These are phyloP conservation scores for Colletotrichum caudatum DNA, from an alignment of 2,329 filamentous ascomycete species.

Conservation along the genomic window DNA sequence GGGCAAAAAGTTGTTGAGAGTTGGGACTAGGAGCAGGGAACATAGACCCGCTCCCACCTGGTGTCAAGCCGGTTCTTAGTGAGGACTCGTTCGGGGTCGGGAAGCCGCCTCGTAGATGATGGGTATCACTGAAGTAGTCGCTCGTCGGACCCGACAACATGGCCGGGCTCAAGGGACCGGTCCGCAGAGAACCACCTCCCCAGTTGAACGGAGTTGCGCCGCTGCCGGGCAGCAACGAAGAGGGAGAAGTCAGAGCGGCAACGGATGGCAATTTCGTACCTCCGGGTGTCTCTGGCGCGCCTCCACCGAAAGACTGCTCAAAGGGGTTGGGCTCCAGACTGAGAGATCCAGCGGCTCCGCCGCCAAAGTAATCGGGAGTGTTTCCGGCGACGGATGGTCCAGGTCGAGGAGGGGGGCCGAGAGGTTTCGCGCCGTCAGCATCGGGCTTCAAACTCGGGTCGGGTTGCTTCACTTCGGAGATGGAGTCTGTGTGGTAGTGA, in stretches of 20 bases:
- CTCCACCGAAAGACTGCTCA: slow-evolving; percentile 87
- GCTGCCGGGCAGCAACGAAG: slow-evolving; percentile 79
- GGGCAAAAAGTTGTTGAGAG: slow-evolving; percentile 79
- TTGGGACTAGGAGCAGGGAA: slow-evolving; percentile 93
- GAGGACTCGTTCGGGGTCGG: slow-evolving; percentile 98
- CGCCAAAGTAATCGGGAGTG: slow-evolving; percentile 77
- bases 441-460: slow-evolving; percentile 65
- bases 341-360: slow-evolving; percentile 66
- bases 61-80: slow-evolving; percentile 89
- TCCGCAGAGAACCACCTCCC: slow-evolving; percentile 85
- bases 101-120: slow-evolving; percentile 83
- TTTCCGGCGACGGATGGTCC: slow-evolving; percentile 63
- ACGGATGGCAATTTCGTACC: slow-evolving; percentile 88
- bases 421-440: slow-evolving; percentile 72
- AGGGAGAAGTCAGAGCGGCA: slow-evolving; percentile 90
- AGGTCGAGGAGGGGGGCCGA: slow-evolving; percentile 78
- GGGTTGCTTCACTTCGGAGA: slow-evolving; percentile 62
- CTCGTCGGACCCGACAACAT: slow-evolving; percentile 90
- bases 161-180: slow-evolving; percentile 93
- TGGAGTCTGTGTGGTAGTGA: slow-evolving; percentile 52
- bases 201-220: slow-evolving; percentile 82
- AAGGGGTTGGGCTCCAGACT: slow-evolving; percentile 95
- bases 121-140: slow-evolving; percentile 89
- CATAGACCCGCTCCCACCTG: slow-evolving; percentile 96
- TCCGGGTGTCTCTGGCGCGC: slow-evolving; percentile 82